Base-by-base conservation (phyloP, 352 stramenopile genomes). In the Aphanomyces cochlioides region DNA sequence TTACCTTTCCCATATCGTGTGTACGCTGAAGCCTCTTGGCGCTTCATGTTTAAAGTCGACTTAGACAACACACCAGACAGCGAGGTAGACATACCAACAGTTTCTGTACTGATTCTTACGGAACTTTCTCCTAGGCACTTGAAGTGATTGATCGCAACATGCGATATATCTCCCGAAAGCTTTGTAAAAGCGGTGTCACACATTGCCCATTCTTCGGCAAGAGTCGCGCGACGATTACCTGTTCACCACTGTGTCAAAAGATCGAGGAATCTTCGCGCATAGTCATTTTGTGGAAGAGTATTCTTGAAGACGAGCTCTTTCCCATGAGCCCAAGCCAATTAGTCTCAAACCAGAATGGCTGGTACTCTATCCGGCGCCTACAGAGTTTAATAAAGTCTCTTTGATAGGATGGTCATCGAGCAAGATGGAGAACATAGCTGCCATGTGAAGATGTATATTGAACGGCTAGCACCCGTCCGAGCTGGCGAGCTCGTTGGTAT, bases 281-380 rank as follows among this genome's bases (percentile, higher is more conserved):
- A 19, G 64, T 70, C 5, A 70, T 70, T 54, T 12, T 70, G 6
- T 70, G 64, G 64, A 70, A 70, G 39, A 56, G 43, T n/a, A 61
- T 70, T 39, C 53, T 70, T 21, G 64, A 70, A n/a, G 64, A 70
- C 40, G 64, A 70, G 39, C 54, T 70, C 7, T 45, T 63, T 47
- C 64, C 64, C 1, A 47, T 47, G 0, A 50, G 61, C 54, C 64
- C 64, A 8, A 61, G 36, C 47, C n/a, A 28, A 7, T 56, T 70
- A 10, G 13, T 70, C 12, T 54, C 64, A 7, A 70, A 70, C 64
- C 64, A 70, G 34, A 54, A 70, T 45, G 64, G 43, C 7, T 70
- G 64, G 64, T 70, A 19, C 21, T 8, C 54, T 12, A 7, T 67
- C 3, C 7, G 7, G 10, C 48, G 47, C 3, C 10, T 12, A 6